Evolutionary conservation across 2,329 filamentous ascomycete genomes (phyloP).

Genomic region (Tolypocladium endophyticum): DNA sequence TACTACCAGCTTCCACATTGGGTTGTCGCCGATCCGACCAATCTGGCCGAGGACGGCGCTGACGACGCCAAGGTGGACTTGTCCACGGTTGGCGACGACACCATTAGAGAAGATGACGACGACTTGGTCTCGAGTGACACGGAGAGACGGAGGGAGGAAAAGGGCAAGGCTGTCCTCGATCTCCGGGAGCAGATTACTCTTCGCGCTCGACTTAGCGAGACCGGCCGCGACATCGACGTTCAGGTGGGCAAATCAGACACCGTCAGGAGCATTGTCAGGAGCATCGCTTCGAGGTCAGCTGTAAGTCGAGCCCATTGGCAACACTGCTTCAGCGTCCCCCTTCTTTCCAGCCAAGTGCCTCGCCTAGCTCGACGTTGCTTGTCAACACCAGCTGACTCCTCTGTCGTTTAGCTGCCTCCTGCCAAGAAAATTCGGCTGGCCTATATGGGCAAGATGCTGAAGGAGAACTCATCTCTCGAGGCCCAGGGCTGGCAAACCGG

Average conservation of each 20-base stretch:
- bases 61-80: conserved; percentile 18
- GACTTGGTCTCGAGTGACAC: conserved; percentile 20
- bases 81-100: conserved; percentile 26
- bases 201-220: conserved; percentile 55
- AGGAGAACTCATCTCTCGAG: conserved; percentile 53
- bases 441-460: conserved; percentile 73
- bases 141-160: conserved; percentile 38
- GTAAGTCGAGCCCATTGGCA: conserved; percentile 1
- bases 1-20: conserved; percentile 60
- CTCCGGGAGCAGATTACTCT: conserved; percentile 46
- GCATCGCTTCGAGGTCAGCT: conserved; percentile 33
- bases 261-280: conserved; percentile 52
- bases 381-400: neutral
- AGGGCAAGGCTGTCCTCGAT: conserved; percentile 46
- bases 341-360: neutral
- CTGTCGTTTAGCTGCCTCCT: conserved; percentile 37
- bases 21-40: conserved; percentile 57
- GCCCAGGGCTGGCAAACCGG: conserved; percentile 67
- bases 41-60: conserved; percentile 29
- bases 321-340: neutral
- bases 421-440: conserved; percentile 57
- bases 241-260: conserved; percentile 47
- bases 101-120: conserved; percentile 28
- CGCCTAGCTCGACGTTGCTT: neutral
- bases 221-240: conserved; percentile 52